Evolutionary conservation across 2,329 filamentous ascomycete species (phyloP).

Genomic region (Aspergillus sp.): DNA sequence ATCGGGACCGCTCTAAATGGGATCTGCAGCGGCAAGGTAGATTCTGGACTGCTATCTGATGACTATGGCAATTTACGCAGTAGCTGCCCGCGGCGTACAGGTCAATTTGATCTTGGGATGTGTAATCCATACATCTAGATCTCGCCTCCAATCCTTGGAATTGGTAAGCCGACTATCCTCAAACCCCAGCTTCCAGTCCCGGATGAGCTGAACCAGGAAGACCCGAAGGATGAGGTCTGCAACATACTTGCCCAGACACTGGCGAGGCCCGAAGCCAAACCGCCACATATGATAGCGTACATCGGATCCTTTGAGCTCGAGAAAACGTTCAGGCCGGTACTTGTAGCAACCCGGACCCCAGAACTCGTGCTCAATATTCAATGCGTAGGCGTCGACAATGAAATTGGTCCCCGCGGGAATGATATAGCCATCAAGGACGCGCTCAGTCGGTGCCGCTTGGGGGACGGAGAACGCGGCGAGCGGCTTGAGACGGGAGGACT

Average conservation of each 20-base stretch:
- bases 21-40: too few relatives aligned
- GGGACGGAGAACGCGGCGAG: slow-evolving; percentile 45
- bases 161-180: too few relatives aligned
- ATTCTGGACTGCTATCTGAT: too few relatives aligned
- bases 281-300: slow-evolving; percentile 44
- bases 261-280: slow-evolving; percentile 48
- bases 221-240: slow-evolving; percentile 38
- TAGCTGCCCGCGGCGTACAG: too few relatives aligned
- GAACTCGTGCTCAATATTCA: slow-evolving; percentile 42
- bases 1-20: too few relatives aligned
- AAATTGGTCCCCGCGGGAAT: slow-evolving; percentile 43
- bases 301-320: not conserved
- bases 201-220: too few relatives aligned
- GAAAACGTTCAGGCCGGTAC: slow-evolving; percentile 35
- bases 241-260: slow-evolving; percentile 46
- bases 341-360: slow-evolving; percentile 40
- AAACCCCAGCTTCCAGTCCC: too few relatives aligned
- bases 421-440: slow-evolving; percentile 34
- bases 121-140: too few relatives aligned
- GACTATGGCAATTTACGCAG: too few relatives aligned
- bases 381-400: slow-evolving; percentile 45
- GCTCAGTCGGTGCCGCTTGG: slow-evolving; percentile 38
- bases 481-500: slow-evolving; percentile 42
- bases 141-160: too few relatives aligned
- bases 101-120: too few relatives aligned